phyloP scores from a whole-genome alignment of 1,139 yeast species.

The Geotrichum aggregatum region DNA sequence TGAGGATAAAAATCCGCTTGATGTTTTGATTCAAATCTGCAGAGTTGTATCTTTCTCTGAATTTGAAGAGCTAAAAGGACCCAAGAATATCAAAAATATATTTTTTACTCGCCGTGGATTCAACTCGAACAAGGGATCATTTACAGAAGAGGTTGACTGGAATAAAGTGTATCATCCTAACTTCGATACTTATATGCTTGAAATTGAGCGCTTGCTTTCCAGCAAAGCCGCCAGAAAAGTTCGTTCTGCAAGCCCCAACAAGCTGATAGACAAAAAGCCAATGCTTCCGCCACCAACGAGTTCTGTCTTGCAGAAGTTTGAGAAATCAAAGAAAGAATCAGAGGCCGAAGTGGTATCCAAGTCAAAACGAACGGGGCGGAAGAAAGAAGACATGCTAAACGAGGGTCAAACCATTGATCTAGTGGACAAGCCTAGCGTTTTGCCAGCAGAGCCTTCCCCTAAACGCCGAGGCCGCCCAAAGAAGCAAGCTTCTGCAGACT shows the following conservation, averaged over 20 bases:
- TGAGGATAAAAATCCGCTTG: constrained; percentile 24
- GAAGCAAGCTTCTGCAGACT: neutral
- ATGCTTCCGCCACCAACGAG: neutral
- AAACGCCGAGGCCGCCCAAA: neutral
- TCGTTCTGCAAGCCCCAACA: neutral
- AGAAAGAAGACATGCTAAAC: neutral
- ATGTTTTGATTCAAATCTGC: constrained; percentile 24
- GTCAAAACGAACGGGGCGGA: neutral
- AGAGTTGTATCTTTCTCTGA: constrained; percentile 19
- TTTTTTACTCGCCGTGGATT: constrained; percentile 17
- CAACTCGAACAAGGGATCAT: constrained; percentile 1
- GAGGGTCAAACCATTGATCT: neutral
- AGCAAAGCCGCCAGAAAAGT: neutral
- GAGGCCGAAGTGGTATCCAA: neutral
- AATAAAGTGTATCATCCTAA: neutral
- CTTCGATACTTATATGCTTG: neutral
- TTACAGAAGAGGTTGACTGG: constrained; percentile 10
- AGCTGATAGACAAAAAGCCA: neutral
- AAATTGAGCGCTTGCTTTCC: neutral
- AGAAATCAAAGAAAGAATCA: neutral
- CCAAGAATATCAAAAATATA: neutral
- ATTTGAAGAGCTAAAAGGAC: neutral
- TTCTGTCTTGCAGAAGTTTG: neutral
- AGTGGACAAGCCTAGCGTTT: neutral
- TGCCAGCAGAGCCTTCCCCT: neutral